Evolutionary conservation across 495 filamentous ascomycete genomes (phyloP).

Genomic region (Xylaria curta): DNA sequence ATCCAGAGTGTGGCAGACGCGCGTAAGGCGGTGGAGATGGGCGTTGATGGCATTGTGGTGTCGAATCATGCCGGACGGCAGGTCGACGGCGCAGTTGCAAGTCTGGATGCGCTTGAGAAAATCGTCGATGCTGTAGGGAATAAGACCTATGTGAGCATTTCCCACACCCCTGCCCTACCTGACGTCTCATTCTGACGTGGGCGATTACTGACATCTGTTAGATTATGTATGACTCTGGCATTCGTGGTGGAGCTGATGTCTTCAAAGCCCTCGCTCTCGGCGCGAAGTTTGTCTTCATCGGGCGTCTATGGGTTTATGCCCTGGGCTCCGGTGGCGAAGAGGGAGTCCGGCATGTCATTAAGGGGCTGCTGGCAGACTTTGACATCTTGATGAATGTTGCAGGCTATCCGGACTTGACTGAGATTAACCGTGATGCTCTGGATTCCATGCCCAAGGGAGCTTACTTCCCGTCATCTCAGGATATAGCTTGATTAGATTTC

Average conservation of each 20-base stretch:
- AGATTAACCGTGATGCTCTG: constrained; percentile 56
- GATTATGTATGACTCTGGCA: constrained; percentile 69
- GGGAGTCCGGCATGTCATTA: constrained; percentile 69
- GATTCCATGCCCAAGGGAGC: constrained; percentile 41
- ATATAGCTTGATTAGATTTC: constrained; percentile 28
- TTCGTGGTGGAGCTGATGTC: constrained; percentile 63
- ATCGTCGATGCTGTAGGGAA: constrained; percentile 58
- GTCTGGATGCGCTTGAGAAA: constrained; percentile 66
- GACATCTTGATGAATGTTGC: constrained; percentile 71
- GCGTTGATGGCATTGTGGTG: constrained; percentile 64
- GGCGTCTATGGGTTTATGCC: constrained; percentile 68
- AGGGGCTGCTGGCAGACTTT: constrained; percentile 68
- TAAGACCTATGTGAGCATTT: constrained; percentile 33
- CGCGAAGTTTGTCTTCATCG: constrained; percentile 69
- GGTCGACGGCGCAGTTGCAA: constrained; percentile 67
- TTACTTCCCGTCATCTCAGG: constrained; percentile 31
- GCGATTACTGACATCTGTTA: constrained; percentile 35
- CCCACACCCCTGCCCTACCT: background rate
- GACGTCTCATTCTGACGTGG: background rate
- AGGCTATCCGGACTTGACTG: constrained; percentile 61
- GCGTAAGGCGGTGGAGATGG: constrained; percentile 58
- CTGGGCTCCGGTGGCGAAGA: constrained; percentile 65
- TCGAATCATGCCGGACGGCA: constrained; percentile 68
- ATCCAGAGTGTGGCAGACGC: constrained; percentile 63
- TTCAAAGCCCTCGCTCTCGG: constrained; percentile 69